These are phyloP conservation scores for Juncus effusus DNA, from an alignment of 176 grass and related monocot genomes.

Conservation along the genomic window DNA sequence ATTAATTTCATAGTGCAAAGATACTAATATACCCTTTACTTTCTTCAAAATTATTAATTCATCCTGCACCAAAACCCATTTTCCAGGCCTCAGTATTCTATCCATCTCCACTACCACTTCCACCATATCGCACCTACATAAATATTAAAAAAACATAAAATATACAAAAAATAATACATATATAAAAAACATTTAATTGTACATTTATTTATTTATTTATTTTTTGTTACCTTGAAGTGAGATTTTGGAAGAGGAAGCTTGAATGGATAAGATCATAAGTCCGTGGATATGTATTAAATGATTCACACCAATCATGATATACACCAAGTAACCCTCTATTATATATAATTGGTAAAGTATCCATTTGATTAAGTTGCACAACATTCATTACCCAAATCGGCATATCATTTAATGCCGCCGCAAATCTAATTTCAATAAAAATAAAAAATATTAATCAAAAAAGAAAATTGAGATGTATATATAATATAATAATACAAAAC, in stretches of 20 bases:
- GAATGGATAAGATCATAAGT: constrained; percentile 91
- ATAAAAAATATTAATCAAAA: background rate
- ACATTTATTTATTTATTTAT: background rate
- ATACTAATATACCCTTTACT: constrained; percentile 49
- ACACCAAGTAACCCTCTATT: constrained; percentile 88
- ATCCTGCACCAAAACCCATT: constrained; percentile 79
- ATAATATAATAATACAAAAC: constrained; percentile 17
- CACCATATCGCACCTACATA: constrained; percentile 60
- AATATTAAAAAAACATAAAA: constrained; percentile 16
- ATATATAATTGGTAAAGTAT: constrained; percentile 76
- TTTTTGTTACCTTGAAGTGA: constrained; percentile 52
- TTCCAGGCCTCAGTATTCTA: constrained; percentile 74
- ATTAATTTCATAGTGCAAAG: constrained; percentile 57
- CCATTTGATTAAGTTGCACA: constrained; percentile 49
- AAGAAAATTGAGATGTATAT: constrained; percentile 10
- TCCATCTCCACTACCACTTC: constrained; percentile 76
- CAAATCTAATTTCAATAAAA: constrained; percentile 56
- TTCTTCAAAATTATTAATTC: constrained; percentile 48
- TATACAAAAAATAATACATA: background rate
- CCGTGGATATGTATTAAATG: constrained; percentile 87
- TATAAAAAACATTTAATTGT: constrained; percentile 5
- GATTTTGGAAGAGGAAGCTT: constrained; percentile 52
- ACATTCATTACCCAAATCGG: constrained; percentile 95
- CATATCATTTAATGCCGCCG: constrained; percentile 53
- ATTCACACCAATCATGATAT: constrained; percentile 97